Evolutionary conservation across 2,329 filamentous ascomycete species (phyloP), one percentile per base, ranked within the genome.

Genomic region (Cladosporium sp.): DNA sequence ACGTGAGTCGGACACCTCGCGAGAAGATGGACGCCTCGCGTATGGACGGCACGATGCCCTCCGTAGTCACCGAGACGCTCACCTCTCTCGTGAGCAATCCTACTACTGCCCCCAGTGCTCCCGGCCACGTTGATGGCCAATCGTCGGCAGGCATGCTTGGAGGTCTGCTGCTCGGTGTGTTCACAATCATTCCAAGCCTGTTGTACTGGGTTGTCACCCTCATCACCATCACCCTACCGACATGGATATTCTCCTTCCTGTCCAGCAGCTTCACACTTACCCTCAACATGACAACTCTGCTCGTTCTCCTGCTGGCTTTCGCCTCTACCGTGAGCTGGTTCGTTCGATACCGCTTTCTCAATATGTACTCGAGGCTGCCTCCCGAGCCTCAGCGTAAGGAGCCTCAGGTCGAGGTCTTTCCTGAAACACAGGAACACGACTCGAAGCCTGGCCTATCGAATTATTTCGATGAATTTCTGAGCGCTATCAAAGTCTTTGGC

Each of bases 401-500:
- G 75, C 92, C 94, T 0, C 90, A 96, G 66, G 85, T 99, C 71
- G 95, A 97, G 69, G 81, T 99, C 12, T 97, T 97, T 70, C 92
- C 94, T 3, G 93, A 97, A 69, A 88, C 89, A 3, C 90, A 96
- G 68, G 93, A 96, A 65, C 89, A 89, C 51, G 92, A 92, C 63
- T 87, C 86, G 30, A 99, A 99, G 74, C 87, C 92, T 0, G 94
- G 93, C 0, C 80, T 99, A 45, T 87, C 91, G n/a, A 99, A 92
- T 72, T 99, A 99, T 67, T 81, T 99, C 25, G 94, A 99, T 74
- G 95, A 99, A 73, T 99, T 99, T 67, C 79, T 99, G 20, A 97
- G 92, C 71, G 94, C 95, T 30, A 99, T 99, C 78, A 99, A 97
- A 75, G 94, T 99, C 59, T 99, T 99, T 75, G 94, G 94, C 8